Evolutionary conservation across 768 basidiomycete species (phyloP).

Genomic region (Pleurotus pulmonarius): DNA sequence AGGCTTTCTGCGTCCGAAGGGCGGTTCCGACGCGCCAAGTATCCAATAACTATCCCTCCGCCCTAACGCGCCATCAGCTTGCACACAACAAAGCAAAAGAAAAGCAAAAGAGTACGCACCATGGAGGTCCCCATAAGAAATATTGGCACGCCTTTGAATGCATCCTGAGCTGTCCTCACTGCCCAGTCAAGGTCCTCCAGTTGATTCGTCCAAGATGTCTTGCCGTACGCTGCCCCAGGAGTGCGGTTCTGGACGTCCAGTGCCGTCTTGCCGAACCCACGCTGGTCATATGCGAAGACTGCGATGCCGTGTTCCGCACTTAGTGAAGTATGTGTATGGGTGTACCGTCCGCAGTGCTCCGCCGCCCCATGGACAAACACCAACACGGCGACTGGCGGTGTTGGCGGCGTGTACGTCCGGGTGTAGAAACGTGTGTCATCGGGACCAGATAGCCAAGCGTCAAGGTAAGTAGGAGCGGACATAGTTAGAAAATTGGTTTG

Average conservation of each 20-base stretch:
- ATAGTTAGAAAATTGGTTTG: too few relatives aligned
- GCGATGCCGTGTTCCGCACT: slow-evolving; percentile 49
- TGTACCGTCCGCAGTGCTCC: slow-evolving; percentile 70
- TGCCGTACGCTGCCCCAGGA: slow-evolving; percentile 53
- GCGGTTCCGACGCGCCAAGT: slow-evolving; percentile 41
- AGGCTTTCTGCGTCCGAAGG: slow-evolving; percentile 29
- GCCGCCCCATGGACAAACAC: slow-evolving; percentile 78
- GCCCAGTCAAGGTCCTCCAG: slow-evolving; percentile 71
- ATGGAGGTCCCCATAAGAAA: slow-evolving; percentile 81
- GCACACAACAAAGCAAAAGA: background rate
- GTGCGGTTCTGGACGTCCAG: slow-evolving; percentile 55
- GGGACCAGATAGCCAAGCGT: too few relatives aligned
- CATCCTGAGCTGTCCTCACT: slow-evolving; percentile 41
- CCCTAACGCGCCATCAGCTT: slow-evolving; percentile 58
- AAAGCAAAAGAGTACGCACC: slow-evolving; percentile 34
- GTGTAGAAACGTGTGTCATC: too few relatives aligned
- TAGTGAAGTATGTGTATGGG: slow-evolving; percentile 55
- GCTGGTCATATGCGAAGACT: slow-evolving; percentile 74
- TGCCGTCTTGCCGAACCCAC: slow-evolving; percentile 76
- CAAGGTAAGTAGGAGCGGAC: too few relatives aligned
- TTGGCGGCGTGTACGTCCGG: slow-evolving; percentile 46
- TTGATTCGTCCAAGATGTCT: slow-evolving; percentile 61
- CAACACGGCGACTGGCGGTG: slow-evolving; percentile 46
- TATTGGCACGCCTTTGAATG: slow-evolving; percentile 46
- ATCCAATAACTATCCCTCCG: slow-evolving; percentile 64